Conservation (phyloP, 1,284 basidiomycete genomes). For the Melanopsichium pennsylvanicum region DNA sequence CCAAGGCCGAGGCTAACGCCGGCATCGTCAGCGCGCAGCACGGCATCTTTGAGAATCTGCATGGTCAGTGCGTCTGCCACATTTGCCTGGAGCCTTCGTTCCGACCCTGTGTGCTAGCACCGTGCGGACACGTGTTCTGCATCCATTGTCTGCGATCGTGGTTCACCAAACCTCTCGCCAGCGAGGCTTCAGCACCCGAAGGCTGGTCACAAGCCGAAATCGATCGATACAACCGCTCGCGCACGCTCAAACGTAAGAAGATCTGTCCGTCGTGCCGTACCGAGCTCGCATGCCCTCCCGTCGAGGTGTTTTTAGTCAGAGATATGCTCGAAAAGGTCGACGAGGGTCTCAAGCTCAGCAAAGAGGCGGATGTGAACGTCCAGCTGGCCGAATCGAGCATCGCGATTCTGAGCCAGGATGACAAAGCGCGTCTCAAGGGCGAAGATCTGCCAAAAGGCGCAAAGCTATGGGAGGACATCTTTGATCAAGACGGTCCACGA, state of each 20-base stretch:
- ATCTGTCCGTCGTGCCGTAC: constrained; percentile 60
- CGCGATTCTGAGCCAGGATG: constrained; percentile 23
- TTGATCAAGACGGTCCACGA: constrained; percentile 28
- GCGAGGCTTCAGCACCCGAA: constrained; percentile 24
- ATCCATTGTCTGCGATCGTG: constrained; percentile 58
- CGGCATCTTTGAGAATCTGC: constrained; percentile 29
- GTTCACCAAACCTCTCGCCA: constrained; percentile 52
- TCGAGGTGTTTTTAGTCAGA: constrained; percentile 56
- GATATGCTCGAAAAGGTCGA: constrained; percentile 53
- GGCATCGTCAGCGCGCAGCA: constrained; percentile 31
- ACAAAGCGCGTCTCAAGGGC: constrained; percentile 29
- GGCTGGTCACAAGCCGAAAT: constrained; percentile 12
- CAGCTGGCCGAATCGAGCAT: constrained; percentile 24
- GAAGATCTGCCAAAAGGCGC: constrained; percentile 39
- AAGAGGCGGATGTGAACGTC: constrained; percentile 16
- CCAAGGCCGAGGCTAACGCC: constrained; percentile 10
- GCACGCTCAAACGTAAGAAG: constrained; percentile 54
- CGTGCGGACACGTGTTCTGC: constrained; percentile 62
- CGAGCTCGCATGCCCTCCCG: constrained; percentile 49
- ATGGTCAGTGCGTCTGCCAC: constrained; percentile 47
- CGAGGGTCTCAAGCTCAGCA: constrained; percentile 22
- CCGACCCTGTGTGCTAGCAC: constrained; percentile 55
- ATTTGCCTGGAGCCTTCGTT: constrained; percentile 55
- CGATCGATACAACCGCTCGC: constrained; percentile 11
- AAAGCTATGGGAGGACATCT: constrained; percentile 51